Percentiles rank a stretch among this genome's conserved stretches.
These are phyloP conservation scores for Dillenia suffruticosa DNA, from an alignment of 164 flowering plant species.

Conservation along the genomic window DNA sequence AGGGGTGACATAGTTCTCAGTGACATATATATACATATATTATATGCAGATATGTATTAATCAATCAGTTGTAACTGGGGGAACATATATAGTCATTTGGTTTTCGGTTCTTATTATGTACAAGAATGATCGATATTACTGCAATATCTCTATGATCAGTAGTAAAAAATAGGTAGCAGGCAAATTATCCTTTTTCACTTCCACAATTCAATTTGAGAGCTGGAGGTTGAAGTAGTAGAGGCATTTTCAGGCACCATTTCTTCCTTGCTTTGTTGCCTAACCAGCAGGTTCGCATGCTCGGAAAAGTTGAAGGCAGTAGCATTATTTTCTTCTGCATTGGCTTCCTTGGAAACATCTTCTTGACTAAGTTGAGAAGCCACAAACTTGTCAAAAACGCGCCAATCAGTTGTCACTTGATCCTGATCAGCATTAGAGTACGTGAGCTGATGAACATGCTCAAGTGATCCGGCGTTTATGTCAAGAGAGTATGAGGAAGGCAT, in stretches of 20 bases:
- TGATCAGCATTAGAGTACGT: conserved; percentile 8
- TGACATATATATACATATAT: too few relatives aligned
- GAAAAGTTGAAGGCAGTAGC: not conserved
- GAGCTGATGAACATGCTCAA: conserved; percentile 8
- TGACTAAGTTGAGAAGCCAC: conserved; percentile 68
- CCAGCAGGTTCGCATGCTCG: conserved; percentile 2
- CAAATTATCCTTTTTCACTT: conserved; percentile 19
- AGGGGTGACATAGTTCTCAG: too few relatives aligned
- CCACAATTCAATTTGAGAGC: conserved; percentile 38
- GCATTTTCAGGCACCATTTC: conserved; percentile 19
- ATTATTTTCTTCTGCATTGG: not conserved
- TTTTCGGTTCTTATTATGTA: conserved; percentile 12
- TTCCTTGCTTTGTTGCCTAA: conserved; percentile 15
- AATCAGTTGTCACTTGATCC: conserved; percentile 39
- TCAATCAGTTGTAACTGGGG: too few relatives aligned
- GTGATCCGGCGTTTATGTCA: too few relatives aligned
- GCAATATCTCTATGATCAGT: not conserved
- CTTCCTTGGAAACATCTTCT: conserved; percentile 33
- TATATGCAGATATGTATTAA: too few relatives aligned
- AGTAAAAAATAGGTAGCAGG: too few relatives aligned
- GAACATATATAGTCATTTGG: too few relatives aligned
- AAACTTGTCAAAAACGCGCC: conserved; percentile 61
- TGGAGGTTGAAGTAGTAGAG: conserved; percentile 23
- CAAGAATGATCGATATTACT: conserved; percentile 9
- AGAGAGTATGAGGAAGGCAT: conserved; percentile 7